These are phyloP conservation scores for Oryza brachyantha DNA, from an alignment of 176 grass and related monocot genomes.

Conservation along the genomic window DNA sequence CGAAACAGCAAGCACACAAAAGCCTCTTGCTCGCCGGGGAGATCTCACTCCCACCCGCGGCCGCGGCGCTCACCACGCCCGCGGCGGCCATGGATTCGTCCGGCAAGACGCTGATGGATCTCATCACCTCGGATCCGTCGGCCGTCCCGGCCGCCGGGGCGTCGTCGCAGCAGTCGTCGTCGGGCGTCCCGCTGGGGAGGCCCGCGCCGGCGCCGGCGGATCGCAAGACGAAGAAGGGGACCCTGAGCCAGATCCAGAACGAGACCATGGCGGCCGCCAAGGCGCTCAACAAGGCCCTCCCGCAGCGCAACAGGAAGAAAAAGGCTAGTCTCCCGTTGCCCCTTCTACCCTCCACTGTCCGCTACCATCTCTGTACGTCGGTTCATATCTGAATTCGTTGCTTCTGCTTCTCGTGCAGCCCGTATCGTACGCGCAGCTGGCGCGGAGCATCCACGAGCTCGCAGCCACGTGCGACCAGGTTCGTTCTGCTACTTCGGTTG, in stretches of 20 bases:
- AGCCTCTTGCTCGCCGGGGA: slow-evolving; percentile 43
- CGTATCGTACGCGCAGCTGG: slow-evolving; percentile 93
- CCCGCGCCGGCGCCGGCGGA: slow-evolving; percentile 48
- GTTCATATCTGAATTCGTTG: slow-evolving; percentile 23
- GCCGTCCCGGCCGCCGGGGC: slow-evolving; percentile 29
- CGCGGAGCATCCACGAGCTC: slow-evolving; percentile 93
- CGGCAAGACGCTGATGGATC: slow-evolving; percentile 90
- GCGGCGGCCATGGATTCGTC: slow-evolving; percentile 76
- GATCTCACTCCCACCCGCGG: slow-evolving; percentile 29
- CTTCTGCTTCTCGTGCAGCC: slow-evolving; percentile 55
- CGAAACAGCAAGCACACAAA: not conserved
- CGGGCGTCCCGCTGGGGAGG: slow-evolving; percentile 46
- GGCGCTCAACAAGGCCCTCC: slow-evolving; percentile 78
- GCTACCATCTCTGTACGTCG: not conserved
- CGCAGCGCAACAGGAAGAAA: slow-evolving; percentile 87
- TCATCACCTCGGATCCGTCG: slow-evolving; percentile 90
- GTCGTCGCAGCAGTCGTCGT: slow-evolving; percentile 39
- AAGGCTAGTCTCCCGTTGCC: slow-evolving; percentile 40
- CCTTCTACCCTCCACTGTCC: not conserved
- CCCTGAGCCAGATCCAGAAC: slow-evolving; percentile 93
- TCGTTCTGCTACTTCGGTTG: slow-evolving; percentile 22
- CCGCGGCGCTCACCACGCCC: slow-evolving; percentile 9
- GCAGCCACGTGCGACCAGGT: slow-evolving; percentile 97
- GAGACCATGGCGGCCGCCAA: slow-evolving; percentile 85
- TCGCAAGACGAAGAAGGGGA: slow-evolving; percentile 77